Evolutionary conservation across 2,329 filamentous ascomycete species (phyloP), one percentile per base, ranked within the genome.

Genomic region (Claviceps purpurea): DNA sequence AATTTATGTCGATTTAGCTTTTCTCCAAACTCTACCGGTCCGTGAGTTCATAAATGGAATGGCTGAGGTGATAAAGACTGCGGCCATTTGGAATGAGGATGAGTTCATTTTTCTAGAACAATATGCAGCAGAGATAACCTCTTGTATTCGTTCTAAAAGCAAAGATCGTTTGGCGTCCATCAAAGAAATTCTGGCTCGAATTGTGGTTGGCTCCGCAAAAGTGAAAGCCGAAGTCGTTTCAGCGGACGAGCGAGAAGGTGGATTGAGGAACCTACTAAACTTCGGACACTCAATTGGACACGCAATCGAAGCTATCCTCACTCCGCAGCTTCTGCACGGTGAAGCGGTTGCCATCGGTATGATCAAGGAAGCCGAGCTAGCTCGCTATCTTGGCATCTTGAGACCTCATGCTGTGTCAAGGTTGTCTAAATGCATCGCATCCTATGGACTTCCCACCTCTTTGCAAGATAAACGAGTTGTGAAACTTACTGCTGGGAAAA

Each of bases 221-320:
- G 87, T 94, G 65, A 98, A 98, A 72, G 93, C 93, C 7, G 82
- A 87, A 60, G 93, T 98, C 16, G 93, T 98, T 40, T 95, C 91
- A 13, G 82, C 84, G 20, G 93, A 98, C 65, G 93, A 98, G 71
- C 82, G 89, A 58, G 93, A 98, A 70, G 90, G 90, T 24, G 93
- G 93, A 13, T 73, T 98, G 54, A 83, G 93, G 56, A 98, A 98
- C 66, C 76, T 98, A 51, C 77, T 98, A 55, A 98, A 98, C 68
- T 97, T 96, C 69, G 93, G 93, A 37, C 93, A 98, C 66, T 97
- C 93, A 1, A 97, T 98, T 58, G 93, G 93, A 14, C 93, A 98
- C 68, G 93, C 93, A 18, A 89, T 91, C 61, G 93, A 98, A 70
- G 93, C 93, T 30, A 89, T 98, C 46, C 76, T 97, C 43, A 95